These are phyloP conservation scores for Passiflora organensis DNA, from an alignment of 345 rosid species.

Conservation along the genomic window DNA sequence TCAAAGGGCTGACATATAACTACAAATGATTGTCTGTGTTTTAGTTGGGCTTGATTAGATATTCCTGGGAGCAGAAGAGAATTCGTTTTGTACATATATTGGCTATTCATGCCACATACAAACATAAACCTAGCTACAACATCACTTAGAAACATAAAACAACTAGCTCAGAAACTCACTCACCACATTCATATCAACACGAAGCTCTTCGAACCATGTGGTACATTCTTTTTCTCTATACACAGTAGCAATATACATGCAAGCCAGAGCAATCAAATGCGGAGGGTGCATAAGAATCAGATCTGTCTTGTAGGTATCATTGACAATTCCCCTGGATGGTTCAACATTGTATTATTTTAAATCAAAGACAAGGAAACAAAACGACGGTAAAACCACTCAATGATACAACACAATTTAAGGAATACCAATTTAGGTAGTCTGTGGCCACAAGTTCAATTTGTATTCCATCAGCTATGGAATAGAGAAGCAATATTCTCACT, in stretches of 20 bases:
- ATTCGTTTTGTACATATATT: too few species aligned
- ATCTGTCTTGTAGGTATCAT: constrained; percentile 96
- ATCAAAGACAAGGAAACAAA: neutral
- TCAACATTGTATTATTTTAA: neutral
- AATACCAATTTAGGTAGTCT: too few species aligned
- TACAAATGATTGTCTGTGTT: too few species aligned
- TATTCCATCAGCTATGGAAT: too few species aligned
- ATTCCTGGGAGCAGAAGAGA: too few species aligned
- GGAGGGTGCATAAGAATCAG: constrained; percentile 88
- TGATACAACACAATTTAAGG: neutral
- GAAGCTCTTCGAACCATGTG: constrained; percentile 98
- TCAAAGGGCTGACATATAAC: too few species aligned
- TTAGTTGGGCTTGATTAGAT: too few species aligned
- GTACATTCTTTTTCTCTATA: constrained; percentile 68
- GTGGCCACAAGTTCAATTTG: too few species aligned
- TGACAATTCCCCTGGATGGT: constrained; percentile 76
- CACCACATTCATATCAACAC: constrained; percentile 94
- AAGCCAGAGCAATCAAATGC: constrained; percentile 81
- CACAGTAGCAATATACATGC: constrained; percentile 79
- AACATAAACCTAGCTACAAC: too few species aligned
- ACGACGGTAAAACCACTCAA: neutral
- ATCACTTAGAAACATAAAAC: neutral
- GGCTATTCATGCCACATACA: too few species aligned
- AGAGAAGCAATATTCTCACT: too few species aligned
- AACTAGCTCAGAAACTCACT: constrained; percentile 37